Percentiles rank a stretch among this genome's conserved stretches.
phyloP scores from a whole-genome alignment of 306 rosid species.

The Quercus agrifolia region DNA sequence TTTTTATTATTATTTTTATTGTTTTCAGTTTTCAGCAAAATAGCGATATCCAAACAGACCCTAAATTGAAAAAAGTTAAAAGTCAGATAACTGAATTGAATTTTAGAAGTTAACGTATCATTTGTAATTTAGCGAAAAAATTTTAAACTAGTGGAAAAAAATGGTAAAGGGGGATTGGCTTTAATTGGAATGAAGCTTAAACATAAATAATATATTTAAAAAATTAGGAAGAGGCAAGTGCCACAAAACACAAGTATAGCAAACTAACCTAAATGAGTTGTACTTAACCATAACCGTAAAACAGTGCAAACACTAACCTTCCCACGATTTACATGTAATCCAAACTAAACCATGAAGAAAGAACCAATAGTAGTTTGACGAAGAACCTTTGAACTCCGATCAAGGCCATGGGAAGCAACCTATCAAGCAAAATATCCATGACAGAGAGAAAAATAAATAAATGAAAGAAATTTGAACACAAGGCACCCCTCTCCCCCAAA shows the following conservation, averaged over 20 bases:
- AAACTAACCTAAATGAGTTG: constrained; percentile 48
- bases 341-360: constrained; percentile 70
- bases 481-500: no score
- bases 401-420: constrained; percentile 99
- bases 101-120: no score
- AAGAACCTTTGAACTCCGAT: constrained; percentile 93
- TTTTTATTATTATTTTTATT: no score
- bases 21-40: no score
- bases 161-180: neutral
- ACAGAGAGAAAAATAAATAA: neutral
- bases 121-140: no score
- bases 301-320: constrained; percentile 18
- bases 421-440: constrained; percentile 17
- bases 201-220: neutral
- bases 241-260: constrained; percentile 12
- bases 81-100: no score
- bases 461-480: neutral
- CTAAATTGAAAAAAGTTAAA: no score
- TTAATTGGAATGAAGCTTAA: neutral
- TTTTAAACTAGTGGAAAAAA: no score
- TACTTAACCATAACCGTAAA: constrained; percentile 15
- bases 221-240: neutral
- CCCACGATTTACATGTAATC: constrained; percentile 15
- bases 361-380: constrained; percentile 90
- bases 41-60: no score